Evolutionary conservation across 1,284 basidiomycete species (phyloP).

Genomic region (Sporisorium scitamineum): DNA sequence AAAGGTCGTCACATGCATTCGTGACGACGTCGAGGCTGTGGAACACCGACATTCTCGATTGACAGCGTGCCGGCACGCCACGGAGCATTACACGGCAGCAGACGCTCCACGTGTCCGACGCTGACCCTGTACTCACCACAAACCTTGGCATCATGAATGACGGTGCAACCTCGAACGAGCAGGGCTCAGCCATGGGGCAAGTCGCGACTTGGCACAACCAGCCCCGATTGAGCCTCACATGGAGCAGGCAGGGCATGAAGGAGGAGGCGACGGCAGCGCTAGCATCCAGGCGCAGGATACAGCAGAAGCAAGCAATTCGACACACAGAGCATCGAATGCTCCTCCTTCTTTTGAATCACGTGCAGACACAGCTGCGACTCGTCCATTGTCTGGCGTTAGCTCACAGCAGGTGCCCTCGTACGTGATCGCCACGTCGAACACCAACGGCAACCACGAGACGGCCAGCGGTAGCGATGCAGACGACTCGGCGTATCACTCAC

Average conservation of each 20-base stretch:
- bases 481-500: slow-evolving; percentile 22
- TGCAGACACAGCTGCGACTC: neutral
- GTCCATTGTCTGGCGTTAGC: slow-evolving; percentile 6
- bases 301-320: neutral
- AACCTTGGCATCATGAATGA: slow-evolving; percentile 2
- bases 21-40: neutral
- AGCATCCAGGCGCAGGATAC: slow-evolving; percentile 1
- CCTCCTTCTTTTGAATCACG: slow-evolving; percentile 2
- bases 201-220: slow-evolving; percentile 12
- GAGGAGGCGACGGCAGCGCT: neutral
- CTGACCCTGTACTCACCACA: neutral
- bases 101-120: neutral
- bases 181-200: neutral
- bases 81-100: neutral
- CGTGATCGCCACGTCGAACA: slow-evolving; percentile 3
- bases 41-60: neutral
- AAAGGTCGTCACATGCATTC: neutral
- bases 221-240: neutral
- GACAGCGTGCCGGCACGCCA: neutral
- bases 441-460: slow-evolving; percentile 19
- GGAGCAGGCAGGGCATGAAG: neutral
- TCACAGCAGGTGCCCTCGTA: slow-evolving; percentile 18
- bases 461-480: slow-evolving; percentile 15
- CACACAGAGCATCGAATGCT: neutral
- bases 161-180: slow-evolving; percentile 1